Percentiles rank a stretch among this genome's conserved stretches.
These are phyloP conservation scores for Brettanomyces anomalus DNA, from an alignment of 805 yeast species.

Conservation along the genomic window DNA sequence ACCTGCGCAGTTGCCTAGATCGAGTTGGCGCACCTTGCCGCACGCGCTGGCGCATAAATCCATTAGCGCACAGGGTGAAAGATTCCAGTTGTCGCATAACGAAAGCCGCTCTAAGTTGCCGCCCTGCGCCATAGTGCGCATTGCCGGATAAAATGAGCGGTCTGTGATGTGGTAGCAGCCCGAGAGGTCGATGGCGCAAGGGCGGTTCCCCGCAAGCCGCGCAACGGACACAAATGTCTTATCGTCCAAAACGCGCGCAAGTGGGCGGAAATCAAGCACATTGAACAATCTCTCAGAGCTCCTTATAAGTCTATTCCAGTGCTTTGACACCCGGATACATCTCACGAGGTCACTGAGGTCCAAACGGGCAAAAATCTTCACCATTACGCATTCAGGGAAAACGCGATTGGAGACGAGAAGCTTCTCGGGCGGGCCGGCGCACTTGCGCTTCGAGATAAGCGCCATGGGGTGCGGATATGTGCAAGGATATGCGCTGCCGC, in stretches of 20 bases:
- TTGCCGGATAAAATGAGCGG: conserved; percentile 61
- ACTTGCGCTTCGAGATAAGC: too few relatives aligned
- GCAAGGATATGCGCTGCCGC: too few relatives aligned
- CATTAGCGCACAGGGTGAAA: conserved; percentile 75
- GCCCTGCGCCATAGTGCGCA: conserved; percentile 60
- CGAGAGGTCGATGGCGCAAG: conserved; percentile 50
- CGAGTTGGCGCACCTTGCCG: conserved; percentile 45
- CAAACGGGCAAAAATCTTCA: conserved; percentile 43
- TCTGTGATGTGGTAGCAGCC: conserved; percentile 74
- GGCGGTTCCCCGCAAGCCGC: conserved; percentile 64
- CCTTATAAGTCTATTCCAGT: conserved; percentile 61
- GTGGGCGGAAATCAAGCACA: conserved; percentile 48
- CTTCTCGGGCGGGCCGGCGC: too few relatives aligned
- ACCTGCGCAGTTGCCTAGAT: conserved; percentile 63
- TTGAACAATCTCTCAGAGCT: conserved; percentile 46
- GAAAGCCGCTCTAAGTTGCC: conserved; percentile 47
- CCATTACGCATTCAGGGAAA: conserved; percentile 49
- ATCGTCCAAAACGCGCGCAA: conserved; percentile 56
- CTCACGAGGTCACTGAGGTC: conserved; percentile 54
- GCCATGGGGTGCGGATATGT: too few relatives aligned
- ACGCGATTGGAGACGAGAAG: too few relatives aligned
- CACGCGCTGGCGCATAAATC: conserved; percentile 64
- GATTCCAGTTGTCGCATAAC: conserved; percentile 70
- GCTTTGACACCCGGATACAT: conserved; percentile 45
- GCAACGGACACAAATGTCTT: conserved; percentile 47